phyloP scores from a whole-genome alignment of 2,329 filamentous ascomycete species.

The Domatiomyces catenatus region DNA sequence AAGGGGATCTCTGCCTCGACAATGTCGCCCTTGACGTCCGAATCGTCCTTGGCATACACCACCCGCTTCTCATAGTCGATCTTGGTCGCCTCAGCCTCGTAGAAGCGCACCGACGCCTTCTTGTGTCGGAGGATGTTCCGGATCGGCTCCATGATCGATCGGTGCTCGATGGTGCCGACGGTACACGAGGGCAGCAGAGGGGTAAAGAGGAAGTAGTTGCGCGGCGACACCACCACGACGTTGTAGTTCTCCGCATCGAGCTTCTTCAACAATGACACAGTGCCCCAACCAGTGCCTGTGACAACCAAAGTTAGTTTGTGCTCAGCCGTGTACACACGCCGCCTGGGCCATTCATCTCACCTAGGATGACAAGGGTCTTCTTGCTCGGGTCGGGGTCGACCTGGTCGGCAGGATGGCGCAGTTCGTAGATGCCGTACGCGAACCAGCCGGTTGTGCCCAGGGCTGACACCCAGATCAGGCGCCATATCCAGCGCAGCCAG shows the following conservation, averaged over 20 bases:
- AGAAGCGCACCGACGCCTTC: constrained; percentile 84
- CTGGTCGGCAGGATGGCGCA: constrained; percentile 70
- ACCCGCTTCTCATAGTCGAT: constrained; percentile 85
- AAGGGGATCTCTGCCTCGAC: constrained; percentile 81
- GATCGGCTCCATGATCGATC: constrained; percentile 98
- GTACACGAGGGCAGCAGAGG: constrained; percentile 94
- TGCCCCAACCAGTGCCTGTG: constrained; percentile 86
- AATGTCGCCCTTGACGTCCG: constrained; percentile 73
- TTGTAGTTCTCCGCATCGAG: constrained; percentile 99
- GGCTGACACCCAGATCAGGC: constrained; percentile 61
- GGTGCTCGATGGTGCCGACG: constrained; percentile 92
- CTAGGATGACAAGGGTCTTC: constrained; percentile 93
- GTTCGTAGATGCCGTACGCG: constrained; percentile 66
- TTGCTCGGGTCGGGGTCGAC: constrained; percentile 64
- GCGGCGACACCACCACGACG: constrained; percentile 89
- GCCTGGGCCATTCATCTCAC: constrained; percentile 36
- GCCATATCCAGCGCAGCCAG: constrained; percentile 66
- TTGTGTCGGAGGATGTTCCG: constrained; percentile 92
- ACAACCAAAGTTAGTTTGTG: constrained; percentile 9
- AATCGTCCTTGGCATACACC: constrained; percentile 79
- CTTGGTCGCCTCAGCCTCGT: constrained; percentile 89
- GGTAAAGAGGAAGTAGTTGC: constrained; percentile 99
- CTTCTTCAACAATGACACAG: constrained; percentile 92
- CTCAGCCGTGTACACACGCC: background rate
- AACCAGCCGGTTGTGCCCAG: constrained; percentile 56